A percentile compares a stretch with the other conserved stretches of the same genome.
Evolutionary conservation across 1,284 basidiomycete genomes (phyloP).

Genomic region (Thelephora terrestris): DNA sequence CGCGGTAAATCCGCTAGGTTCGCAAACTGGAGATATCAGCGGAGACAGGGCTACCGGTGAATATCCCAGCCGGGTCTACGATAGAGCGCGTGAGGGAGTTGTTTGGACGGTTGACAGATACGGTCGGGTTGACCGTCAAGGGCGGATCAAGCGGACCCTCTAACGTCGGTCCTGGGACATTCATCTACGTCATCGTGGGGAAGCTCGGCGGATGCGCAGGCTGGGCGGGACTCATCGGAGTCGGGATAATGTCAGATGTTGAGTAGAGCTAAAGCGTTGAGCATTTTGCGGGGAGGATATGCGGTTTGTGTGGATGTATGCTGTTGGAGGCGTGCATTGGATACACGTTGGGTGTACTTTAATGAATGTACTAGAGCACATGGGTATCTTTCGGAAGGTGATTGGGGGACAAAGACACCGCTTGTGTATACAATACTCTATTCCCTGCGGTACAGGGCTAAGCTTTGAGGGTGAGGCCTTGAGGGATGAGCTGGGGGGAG

Average conservation of each 20-base stretch:
- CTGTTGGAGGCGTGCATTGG: no score
- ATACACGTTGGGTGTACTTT: no score
- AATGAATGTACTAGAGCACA: no score
- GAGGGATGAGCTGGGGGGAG: no score
- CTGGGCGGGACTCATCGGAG: constrained; percentile 18
- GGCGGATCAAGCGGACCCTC: not conserved
- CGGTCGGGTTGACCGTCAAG: constrained; percentile 12
- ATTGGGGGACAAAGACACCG: no score
- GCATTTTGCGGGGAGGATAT: no score
- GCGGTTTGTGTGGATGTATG: no score
- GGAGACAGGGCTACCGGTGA: constrained; percentile 9
- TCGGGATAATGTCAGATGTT: constrained; percentile 10
- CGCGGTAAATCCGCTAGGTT: not conserved
- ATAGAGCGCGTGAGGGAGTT: constrained; percentile 10
- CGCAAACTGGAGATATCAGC: constrained; percentile 9
- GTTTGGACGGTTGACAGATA: constrained; percentile 11
- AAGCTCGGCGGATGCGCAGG: constrained; percentile 10
- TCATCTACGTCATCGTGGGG: constrained; percentile 17
- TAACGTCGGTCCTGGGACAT: not conserved
- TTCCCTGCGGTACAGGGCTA: no score
- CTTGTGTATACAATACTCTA: no score
- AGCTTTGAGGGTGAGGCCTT: no score
- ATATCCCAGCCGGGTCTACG: constrained; percentile 6
- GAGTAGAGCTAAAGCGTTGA: no score
- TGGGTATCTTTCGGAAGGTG: no score